Evolutionary conservation across 345 rosid species (phyloP).

Genomic region (Arabis alpina): DNA sequence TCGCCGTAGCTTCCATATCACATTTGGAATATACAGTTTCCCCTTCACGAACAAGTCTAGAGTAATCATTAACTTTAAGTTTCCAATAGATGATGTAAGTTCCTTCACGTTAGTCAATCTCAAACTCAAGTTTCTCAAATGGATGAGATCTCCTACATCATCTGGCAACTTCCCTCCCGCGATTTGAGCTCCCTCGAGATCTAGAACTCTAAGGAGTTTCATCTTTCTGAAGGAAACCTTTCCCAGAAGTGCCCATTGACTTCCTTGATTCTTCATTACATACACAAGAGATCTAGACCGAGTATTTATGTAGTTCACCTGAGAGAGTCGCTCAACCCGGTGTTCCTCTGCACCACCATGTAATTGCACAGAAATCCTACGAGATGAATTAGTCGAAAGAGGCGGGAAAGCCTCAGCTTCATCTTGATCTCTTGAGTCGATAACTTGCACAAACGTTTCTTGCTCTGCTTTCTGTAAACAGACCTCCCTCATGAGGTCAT

Average conservation of each 20-base stretch:
- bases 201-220: slow-evolving; percentile 47
- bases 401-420: slow-evolving; percentile 19
- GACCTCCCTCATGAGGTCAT: slow-evolving; percentile 46
- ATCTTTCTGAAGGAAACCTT: slow-evolving; percentile 36
- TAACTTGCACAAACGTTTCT: slow-evolving; percentile 35
- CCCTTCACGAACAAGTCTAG: slow-evolving; percentile 33
- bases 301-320: slow-evolving; percentile 34
- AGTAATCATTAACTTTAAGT: slow-evolving; percentile 33
- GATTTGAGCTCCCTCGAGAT: slow-evolving; percentile 42
- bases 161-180: slow-evolving; percentile 37
- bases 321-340: slow-evolving; percentile 26
- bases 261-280: slow-evolving; percentile 36
- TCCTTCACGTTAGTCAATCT: slow-evolving; percentile 32
- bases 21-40: slow-evolving; percentile 32
- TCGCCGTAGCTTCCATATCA: slow-evolving; percentile 37
- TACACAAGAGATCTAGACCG: slow-evolving; percentile 46
- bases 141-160: slow-evolving; percentile 48
- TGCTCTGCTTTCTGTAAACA: slow-evolving; percentile 38
- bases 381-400: slow-evolving; percentile 27
- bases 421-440: slow-evolving; percentile 18
- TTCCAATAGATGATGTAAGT: slow-evolving; percentile 30
- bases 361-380: slow-evolving; percentile 42
- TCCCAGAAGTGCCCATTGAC: slow-evolving; percentile 34
- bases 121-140: slow-evolving; percentile 40
- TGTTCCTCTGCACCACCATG: slow-evolving; percentile 40